phyloP scores from a whole-genome alignment of 306 rosid genomes.

The Pterocarpus santalinus region DNA sequence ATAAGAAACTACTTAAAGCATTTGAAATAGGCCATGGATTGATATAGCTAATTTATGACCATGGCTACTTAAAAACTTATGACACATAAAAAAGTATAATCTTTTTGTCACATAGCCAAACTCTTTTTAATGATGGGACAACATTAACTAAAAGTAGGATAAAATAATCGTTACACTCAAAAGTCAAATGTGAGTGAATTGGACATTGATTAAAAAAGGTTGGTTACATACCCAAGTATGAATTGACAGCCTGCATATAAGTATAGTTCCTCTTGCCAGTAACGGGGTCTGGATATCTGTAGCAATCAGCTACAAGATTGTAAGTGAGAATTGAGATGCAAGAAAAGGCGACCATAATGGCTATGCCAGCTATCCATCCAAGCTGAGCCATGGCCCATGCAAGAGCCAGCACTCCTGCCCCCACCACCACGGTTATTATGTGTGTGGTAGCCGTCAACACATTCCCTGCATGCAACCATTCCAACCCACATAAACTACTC shows the following conservation, averaged over 20 bases:
- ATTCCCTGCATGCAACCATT: conserved; percentile 45
- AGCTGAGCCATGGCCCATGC: conserved; percentile 57
- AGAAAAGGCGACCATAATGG: conserved; percentile 42
- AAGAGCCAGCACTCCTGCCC: conserved; percentile 57
- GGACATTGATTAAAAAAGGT: too few species aligned
- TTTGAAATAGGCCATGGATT: neutral
- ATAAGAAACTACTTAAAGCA: neutral
- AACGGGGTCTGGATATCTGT: conserved; percentile 49
- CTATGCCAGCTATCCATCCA: conserved; percentile 54
- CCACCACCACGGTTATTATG: conserved; percentile 54
- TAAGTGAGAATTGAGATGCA: conserved; percentile 52
- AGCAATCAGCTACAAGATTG: conserved; percentile 59
- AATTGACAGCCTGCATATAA: conserved; percentile 57
- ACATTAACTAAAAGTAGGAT: too few species aligned
- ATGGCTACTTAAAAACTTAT: too few species aligned
- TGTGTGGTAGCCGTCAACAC: conserved; percentile 49
- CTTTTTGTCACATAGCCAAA: neutral
- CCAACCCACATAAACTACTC: too few species aligned
- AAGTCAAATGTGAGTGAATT: too few species aligned
- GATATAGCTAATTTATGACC: too few species aligned
- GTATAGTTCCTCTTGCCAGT: conserved; percentile 56
- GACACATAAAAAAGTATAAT: too few species aligned
- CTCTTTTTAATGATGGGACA: neutral
- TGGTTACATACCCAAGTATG: conserved; percentile 42
- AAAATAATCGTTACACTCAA: too few species aligned